Percentiles rank a stretch among this genome's conserved stretches.
These are phyloP conservation scores for Haberlea rhodopensis DNA, from an alignment of 257 asterid genomes.

Conservation along the genomic window DNA sequence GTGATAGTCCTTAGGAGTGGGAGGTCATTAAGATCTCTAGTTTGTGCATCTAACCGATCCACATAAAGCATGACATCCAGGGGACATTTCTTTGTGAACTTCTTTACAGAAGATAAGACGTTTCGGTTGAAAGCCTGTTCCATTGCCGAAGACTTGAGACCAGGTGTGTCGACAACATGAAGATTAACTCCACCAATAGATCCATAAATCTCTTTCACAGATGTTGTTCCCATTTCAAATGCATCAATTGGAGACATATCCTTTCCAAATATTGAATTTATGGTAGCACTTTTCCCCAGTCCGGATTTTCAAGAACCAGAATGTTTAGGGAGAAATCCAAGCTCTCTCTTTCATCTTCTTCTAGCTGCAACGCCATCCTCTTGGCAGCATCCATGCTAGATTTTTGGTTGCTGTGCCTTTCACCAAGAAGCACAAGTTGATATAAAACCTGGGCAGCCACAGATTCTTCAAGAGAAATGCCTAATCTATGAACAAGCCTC, in stretches of 20 bases:
- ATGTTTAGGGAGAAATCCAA: constrained; percentile 74
- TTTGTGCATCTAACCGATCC: constrained; percentile 82
- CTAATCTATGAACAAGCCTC: constrained; percentile 82
- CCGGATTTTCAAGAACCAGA: constrained; percentile 85
- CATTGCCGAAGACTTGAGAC: constrained; percentile 66
- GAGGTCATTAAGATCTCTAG: constrained; percentile 87
- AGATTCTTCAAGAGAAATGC: constrained; percentile 74
- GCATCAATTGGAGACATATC: constrained; percentile 70
- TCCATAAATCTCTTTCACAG: constrained; percentile 55
- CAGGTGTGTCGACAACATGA: constrained; percentile 79
- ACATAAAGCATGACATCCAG: constrained; percentile 83
- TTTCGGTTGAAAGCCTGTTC: constrained; percentile 73
- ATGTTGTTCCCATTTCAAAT: constrained; percentile 62
- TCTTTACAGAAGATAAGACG: constrained; percentile 58
- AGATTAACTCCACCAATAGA: constrained; percentile 70
- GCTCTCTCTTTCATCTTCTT: constrained; percentile 48
- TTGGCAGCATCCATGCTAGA: constrained; percentile 78
- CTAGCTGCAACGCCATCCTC: constrained; percentile 66
- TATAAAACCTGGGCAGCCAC: constrained; percentile 84
- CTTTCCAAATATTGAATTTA: constrained; percentile 78
- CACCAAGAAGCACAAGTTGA: constrained; percentile 70
- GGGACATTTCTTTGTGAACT: constrained; percentile 67
- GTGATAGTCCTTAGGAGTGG: constrained; percentile 74
- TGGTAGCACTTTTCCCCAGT: constrained; percentile 90
- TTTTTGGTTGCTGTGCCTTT: constrained; percentile 63